Base-by-base conservation (phyloP, 371 early-diverging fungal species). In the Rhizopus microsporus region DNA sequence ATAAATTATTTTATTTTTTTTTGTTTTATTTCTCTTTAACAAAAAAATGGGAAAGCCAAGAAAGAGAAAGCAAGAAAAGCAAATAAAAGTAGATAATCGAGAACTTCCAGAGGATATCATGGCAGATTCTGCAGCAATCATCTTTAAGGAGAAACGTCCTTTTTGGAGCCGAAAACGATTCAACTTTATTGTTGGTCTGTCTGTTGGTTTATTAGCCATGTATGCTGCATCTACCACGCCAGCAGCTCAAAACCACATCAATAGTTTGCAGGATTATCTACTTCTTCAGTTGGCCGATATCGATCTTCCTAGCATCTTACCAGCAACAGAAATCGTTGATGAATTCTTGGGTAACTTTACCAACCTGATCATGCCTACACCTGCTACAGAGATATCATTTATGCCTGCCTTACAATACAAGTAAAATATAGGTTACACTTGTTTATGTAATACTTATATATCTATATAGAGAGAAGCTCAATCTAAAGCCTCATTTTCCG, bases 291-390 rank as follows among this genome's bases (percentile, higher is more conserved):
- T 78, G 30, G 70, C 79, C 0, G 91, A 91, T 56, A 73, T 89
- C 56, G 89, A 90, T 58, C 63, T 89, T 15, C 59, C 74, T 7
- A 76, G 81, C 16, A 70, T 88, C 53, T 69, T 91, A 31, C 89
- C 90, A 30, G 78, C 81, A 8, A 81, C 84, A 48, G 83, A 87
- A 58, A 60, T 86, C n/a, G 81, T 88, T 0, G 90, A 89, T 57
- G 89, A 88, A 48, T 71, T 89, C 30, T 69, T 89, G 53, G 80
- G 78, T 31, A 88, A 89, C 57, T 72, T 89, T 13, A 83, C 79
- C 1, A 73, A 60, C 48, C 82, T 74, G 58, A 77, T 84, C 52
- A 82, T 64, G n/a, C 81, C 82, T 0, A 66, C 68, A 8, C 71
- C 78, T n/a, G 59, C 79, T 17, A 80, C 65, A 16, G 78, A 74